Percentiles rank a stretch among this genome's conserved stretches.
These are phyloP conservation scores for Fraxinus platypoda DNA, from an alignment of 305 asterid genomes.

Conservation along the genomic window DNA sequence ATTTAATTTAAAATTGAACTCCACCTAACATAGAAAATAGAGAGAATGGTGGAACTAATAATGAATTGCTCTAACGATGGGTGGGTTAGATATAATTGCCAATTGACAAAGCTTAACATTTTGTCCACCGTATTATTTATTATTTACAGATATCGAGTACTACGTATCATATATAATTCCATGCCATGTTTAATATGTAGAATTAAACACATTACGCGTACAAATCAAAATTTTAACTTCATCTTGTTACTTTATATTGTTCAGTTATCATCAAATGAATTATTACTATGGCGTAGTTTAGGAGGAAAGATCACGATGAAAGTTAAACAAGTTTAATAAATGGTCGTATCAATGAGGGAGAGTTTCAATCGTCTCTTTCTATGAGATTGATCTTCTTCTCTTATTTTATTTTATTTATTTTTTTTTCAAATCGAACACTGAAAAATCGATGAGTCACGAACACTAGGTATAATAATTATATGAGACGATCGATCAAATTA, in stretches of 20 bases:
- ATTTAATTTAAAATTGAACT: neutral
- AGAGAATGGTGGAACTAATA: constrained; percentile 22
- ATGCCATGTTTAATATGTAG: neutral
- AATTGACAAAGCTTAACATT: neutral
- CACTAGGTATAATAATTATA: neutral
- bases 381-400: neutral
- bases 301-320: neutral
- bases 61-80: constrained; percentile 34
- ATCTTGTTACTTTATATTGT: neutral
- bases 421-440: neutral
- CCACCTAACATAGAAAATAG: constrained; percentile 26
- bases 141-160: neutral
- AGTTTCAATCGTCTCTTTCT: neutral
- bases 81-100: constrained; percentile 24
- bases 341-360: neutral
- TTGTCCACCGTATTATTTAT: neutral
- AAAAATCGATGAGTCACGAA: neutral
- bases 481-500: neutral
- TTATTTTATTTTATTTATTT: too few species aligned
- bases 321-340: neutral
- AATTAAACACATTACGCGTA: neutral
- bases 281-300: neutral
- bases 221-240: neutral
- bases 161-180: neutral
- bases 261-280: neutral